A percentile compares a stretch with the other conserved stretches of the same genome.
Conservation (phyloP, 164 flowering plant genomes). For the Annona squamosa region DNA sequence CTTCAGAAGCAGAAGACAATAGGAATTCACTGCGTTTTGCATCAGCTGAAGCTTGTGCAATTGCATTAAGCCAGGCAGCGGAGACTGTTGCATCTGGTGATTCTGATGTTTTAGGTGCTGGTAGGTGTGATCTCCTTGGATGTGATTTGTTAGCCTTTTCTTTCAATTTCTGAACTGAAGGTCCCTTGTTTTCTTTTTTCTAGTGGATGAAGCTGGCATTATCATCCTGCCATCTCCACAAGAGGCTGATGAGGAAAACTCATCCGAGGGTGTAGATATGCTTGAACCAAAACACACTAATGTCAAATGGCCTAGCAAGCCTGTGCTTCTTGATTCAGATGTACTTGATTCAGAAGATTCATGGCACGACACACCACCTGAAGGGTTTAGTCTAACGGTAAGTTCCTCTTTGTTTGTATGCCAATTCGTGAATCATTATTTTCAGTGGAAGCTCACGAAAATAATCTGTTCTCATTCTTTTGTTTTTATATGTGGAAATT, state of each 20-base stretch:
- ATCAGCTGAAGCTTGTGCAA: constrained; percentile 88
- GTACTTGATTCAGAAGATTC: constrained; percentile 54
- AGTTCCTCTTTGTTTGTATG: constrained; percentile 16
- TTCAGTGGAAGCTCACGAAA: not conserved
- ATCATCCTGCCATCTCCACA: constrained; percentile 39
- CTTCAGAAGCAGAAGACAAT: constrained; percentile 18
- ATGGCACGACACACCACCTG: constrained; percentile 79
- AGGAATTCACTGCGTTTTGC: constrained; percentile 28
- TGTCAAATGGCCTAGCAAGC: constrained; percentile 54
- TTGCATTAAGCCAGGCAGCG: constrained; percentile 63
- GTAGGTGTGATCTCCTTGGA: constrained; percentile 25
- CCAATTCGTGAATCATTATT: constrained; percentile 2
- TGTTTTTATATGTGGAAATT: not conserved
- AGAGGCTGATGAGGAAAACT: constrained; percentile 23
- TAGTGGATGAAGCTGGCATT: constrained; percentile 74
- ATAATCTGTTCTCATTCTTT: not conserved
- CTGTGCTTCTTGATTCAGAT: constrained; percentile 36
- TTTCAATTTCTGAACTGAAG: constrained; percentile 1
- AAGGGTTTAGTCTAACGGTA: constrained; percentile 67
- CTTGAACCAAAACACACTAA: constrained; percentile 28
- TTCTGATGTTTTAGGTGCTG: constrained; percentile 52
- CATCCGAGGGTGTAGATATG: constrained; percentile 20
- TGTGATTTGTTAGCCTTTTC: not conserved
- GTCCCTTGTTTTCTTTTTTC: constrained; percentile 9
- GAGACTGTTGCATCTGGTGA: constrained; percentile 71